These are phyloP conservation scores for Fomes fomentarius DNA, from an alignment of 1,284 basidiomycete genomes.

Conservation along the genomic window DNA sequence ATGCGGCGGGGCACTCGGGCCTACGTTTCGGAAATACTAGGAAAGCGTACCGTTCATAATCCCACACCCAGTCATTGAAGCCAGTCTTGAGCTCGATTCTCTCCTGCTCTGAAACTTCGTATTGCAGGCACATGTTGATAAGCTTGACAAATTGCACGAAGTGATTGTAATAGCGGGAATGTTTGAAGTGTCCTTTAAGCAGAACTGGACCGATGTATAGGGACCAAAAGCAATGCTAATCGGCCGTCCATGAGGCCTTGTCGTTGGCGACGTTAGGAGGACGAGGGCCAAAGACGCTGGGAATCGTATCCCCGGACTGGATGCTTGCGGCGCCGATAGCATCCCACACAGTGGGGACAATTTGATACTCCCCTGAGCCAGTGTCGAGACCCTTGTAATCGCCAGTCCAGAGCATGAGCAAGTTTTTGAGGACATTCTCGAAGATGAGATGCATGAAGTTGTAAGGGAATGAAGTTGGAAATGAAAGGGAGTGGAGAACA, in stretches of 20 bases:
- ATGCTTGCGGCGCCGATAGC: slow-evolving; percentile 40
- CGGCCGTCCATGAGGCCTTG: slow-evolving; percentile 29
- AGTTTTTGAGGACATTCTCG: slow-evolving; percentile 44
- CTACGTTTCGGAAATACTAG: too few relatives aligned
- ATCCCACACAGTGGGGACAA: slow-evolving; percentile 38
- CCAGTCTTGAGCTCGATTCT: slow-evolving; percentile 33
- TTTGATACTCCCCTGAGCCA: slow-evolving; percentile 34
- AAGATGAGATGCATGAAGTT: slow-evolving; percentile 53
- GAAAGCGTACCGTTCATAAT: slow-evolving; percentile 41
- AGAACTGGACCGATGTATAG: slow-evolving; percentile 44
- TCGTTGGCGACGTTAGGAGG: slow-evolving; percentile 41
- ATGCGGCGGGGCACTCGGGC: too few relatives aligned
- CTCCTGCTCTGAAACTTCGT: slow-evolving; percentile 38
- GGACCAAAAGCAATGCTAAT: slow-evolving; percentile 41
- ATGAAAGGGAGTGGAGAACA: slow-evolving; percentile 38
- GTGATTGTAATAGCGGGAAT: slow-evolving; percentile 41
- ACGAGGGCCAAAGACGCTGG: slow-evolving; percentile 40
- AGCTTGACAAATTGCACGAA: slow-evolving; percentile 44
- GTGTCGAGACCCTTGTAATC: slow-evolving; percentile 41
- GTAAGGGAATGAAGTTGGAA: slow-evolving; percentile 45
- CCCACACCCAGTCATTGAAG: slow-evolving; percentile 43
- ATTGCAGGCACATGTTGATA: slow-evolving; percentile 42
- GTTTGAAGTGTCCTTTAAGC: slow-evolving; percentile 33
- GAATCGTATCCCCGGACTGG: slow-evolving; percentile 37
- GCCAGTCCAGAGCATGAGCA: slow-evolving; percentile 43